Conservation (phyloP, 108 stramenopile genomes). For the Fragilaria crotonensis region DNA sequence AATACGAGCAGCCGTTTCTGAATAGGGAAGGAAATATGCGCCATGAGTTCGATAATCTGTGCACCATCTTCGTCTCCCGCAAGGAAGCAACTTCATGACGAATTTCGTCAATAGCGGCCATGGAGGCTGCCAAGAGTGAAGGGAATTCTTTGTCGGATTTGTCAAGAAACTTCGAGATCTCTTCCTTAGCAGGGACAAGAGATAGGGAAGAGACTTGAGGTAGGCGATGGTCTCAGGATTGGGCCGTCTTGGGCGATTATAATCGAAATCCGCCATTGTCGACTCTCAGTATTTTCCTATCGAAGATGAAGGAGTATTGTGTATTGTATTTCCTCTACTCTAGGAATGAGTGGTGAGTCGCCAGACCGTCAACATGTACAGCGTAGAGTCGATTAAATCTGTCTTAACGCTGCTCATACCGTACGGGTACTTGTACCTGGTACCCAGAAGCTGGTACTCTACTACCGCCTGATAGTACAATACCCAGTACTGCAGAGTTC, state of each 20-base stretch:
- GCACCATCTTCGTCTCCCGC: constrained; percentile 74
- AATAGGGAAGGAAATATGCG: constrained; percentile 59
- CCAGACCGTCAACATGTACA: no score
- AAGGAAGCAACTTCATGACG: constrained; percentile 73
- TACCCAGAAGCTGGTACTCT: no score
- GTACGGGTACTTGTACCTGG: no score
- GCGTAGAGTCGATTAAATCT: no score
- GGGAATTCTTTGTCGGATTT: constrained; percentile 51
- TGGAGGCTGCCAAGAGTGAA: constrained; percentile 48
- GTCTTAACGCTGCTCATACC: no score
- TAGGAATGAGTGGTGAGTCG: no score
- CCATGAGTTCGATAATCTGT: constrained; percentile 54
- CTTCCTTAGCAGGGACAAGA: constrained; percentile 37
- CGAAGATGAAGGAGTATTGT: no score
- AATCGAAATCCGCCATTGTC: constrained; percentile 12
- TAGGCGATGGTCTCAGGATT: constrained; percentile 72
- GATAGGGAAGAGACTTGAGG: constrained; percentile 69
- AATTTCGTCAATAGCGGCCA: constrained; percentile 69
- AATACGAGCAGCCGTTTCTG: constrained; percentile 45
- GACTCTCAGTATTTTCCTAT: no score
- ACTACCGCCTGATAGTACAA: no score
- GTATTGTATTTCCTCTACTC: no score
- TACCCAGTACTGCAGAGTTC: no score
- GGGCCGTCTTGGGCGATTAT: constrained; percentile 72
- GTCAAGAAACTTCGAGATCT: constrained; percentile 43